phyloP scores from a whole-genome alignment of 1,284 basidiomycete species.

The Blastosporella zonata region DNA sequence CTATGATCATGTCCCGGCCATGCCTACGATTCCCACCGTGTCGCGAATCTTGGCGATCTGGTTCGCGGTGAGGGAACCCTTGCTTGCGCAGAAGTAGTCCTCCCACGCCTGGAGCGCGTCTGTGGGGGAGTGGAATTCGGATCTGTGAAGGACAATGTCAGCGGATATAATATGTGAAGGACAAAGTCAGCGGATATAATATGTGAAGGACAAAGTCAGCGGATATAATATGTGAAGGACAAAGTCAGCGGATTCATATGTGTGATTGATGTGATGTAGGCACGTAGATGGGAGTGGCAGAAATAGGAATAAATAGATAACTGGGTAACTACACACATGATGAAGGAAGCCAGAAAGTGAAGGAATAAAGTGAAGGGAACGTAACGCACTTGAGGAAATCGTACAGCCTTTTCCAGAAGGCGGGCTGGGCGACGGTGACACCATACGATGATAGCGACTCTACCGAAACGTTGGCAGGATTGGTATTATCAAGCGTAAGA shows the following conservation, averaged over 20 bases:
- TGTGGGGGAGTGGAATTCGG: conserved; percentile 49
- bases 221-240: too few relatives aligned
- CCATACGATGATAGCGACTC: conserved; percentile 61
- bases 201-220: too few relatives aligned
- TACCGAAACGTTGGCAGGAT: conserved; percentile 38
- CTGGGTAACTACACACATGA: too few relatives aligned
- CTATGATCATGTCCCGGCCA: conserved; percentile 62
- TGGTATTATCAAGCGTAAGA: conserved; percentile 56
- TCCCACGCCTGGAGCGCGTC: conserved; percentile 69
- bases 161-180: too few relatives aligned
- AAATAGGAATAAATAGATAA: background rate
- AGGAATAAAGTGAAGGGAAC: too few relatives aligned
- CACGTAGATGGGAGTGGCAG: background rate
- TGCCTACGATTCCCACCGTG: conserved; percentile 70
- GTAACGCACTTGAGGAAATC: conserved; percentile 57
- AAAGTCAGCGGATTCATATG: background rate
- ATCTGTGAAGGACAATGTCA: conserved; percentile 31
- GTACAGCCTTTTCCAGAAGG: conserved; percentile 73
- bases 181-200: too few relatives aligned
- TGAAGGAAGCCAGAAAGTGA: too few relatives aligned
- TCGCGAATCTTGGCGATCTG: conserved; percentile 82
- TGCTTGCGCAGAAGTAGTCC: conserved; percentile 70
- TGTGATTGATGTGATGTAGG: background rate
- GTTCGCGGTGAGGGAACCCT: conserved; percentile 62
- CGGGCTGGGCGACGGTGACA: conserved; percentile 61